These are phyloP conservation scores for Fusarium sp. DNA, from an alignment of 2,329 filamentous ascomycete genomes.

Conservation along the genomic window DNA sequence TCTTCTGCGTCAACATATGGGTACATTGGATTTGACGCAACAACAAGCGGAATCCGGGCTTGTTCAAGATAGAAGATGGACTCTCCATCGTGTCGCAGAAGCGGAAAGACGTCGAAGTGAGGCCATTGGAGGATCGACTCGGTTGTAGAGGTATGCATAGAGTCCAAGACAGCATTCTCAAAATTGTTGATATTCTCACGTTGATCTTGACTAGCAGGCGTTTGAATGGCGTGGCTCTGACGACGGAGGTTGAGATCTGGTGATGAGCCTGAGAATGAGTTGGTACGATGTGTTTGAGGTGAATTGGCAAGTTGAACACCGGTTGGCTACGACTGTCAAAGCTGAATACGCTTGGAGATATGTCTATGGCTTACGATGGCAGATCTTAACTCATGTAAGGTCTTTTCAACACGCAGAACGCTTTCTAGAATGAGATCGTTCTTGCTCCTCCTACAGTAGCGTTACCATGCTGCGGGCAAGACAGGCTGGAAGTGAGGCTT, in stretches of 20 bases:
- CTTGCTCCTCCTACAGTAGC: constrained; percentile 57
- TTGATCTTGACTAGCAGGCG: constrained; percentile 37
- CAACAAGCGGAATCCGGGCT: constrained; percentile 52
- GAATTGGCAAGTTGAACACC: constrained; percentile 25
- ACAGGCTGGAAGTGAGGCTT: constrained; percentile 32
- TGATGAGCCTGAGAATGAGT: constrained; percentile 43
- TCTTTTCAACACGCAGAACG: constrained; percentile 61
- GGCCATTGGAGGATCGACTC: constrained; percentile 66
- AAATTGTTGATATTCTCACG: constrained; percentile 46
- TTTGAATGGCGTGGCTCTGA: constrained; percentile 44
- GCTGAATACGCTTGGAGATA: neutral
- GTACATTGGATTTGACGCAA: constrained; percentile 52
- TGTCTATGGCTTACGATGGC: constrained; percentile 51
- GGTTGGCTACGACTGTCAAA: constrained; percentile 19
- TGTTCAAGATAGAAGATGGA: constrained; percentile 64
- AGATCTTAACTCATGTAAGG: constrained; percentile 59
- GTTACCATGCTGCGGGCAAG: constrained; percentile 4
- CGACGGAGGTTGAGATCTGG: constrained; percentile 37
- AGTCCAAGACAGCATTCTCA: constrained; percentile 63
- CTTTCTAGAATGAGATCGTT: constrained; percentile 65
- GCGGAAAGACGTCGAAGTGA: constrained; percentile 60
- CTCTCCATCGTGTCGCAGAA: constrained; percentile 56
- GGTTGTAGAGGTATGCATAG: constrained; percentile 63
- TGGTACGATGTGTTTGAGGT: constrained; percentile 34
- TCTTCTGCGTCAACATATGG: constrained; percentile 59